Evolutionary conservation across 2,329 filamentous ascomycete species (phyloP), one percentile per base, ranked within the genome.

Genomic region (Dactylellina leptospora): DNA sequence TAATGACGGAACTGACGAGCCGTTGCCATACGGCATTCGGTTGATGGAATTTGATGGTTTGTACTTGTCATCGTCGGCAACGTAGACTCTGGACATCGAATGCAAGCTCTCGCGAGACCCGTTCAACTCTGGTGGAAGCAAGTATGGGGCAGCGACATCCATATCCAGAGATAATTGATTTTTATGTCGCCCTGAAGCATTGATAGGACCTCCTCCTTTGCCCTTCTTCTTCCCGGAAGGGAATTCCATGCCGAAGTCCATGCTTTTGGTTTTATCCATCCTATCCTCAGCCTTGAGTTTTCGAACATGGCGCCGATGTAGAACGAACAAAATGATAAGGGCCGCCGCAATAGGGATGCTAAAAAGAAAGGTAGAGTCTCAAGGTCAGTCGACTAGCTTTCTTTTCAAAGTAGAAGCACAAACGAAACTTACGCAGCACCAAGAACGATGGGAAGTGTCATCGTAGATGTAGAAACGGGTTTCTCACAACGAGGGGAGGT

Each of bases 241-340:
- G 28, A 82, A 80, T 63, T 89, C 91, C 78, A 97, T 81, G 33
- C 95, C 95, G 78, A 97, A 99, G 79, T 99, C 95, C 78, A 97
- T 85, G 0, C 92, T 95, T 78, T 90, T 93, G 80, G 96, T 91
- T 75, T 91, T 91, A 80, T 97, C 93, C 74, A 90, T 87, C 16
- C 85, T 84, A 81, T 99, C 95, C 81, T 99, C 95, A 68, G 84
- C 82, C 61, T 84, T 83, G 74, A 92, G 84, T 77, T 87, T 92
- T 78, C 85, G 87, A 38, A 90, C 81, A 77, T 92, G 90, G 79
- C 91, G 86, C 56, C 91, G 87, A 78, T 97, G 93, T 33, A 99
- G 84, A 78, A 88, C 89, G 74, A 93, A 78, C 38, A 97, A 82
- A 0, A 92, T 85, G 50, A 87, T 78, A 0, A 89, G 79, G 18